Evolutionary conservation across 2,329 filamentous ascomycete species (phyloP).

Genomic region (Arthrobotrys iridis): DNA sequence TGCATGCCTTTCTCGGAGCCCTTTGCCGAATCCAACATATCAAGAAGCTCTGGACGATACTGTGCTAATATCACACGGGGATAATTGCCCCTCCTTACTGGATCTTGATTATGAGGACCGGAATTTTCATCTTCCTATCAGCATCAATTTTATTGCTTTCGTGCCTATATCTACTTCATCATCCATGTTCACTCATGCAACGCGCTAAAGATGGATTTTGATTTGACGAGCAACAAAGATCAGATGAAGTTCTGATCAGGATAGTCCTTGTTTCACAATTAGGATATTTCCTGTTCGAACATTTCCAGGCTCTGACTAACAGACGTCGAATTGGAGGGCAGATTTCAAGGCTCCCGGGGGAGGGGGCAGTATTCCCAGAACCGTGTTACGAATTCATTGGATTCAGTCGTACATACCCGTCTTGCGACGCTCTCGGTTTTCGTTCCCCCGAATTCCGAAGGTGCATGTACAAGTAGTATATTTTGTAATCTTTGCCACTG

Average conservation of each 20-base stretch:
- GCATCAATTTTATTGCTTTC: too few species aligned
- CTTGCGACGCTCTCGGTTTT: conserved; percentile 34
- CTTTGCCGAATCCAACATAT: conserved; percentile 25
- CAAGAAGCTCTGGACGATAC: conserved; percentile 2
- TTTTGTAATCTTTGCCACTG: not conserved
- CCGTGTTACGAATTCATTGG: conserved; percentile 42
- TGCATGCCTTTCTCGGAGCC: conserved; percentile 41
- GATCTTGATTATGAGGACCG: not conserved
- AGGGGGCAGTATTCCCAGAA: conserved; percentile 16
- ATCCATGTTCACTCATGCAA: not conserved
- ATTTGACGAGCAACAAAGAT: conserved; percentile 42
- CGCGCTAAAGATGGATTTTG: conserved; percentile 31
- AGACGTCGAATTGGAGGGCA: conserved; percentile 4
- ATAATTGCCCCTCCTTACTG: conserved; percentile 10
- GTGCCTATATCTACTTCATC: too few species aligned
- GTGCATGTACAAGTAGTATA: not conserved
- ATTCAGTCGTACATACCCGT: conserved; percentile 11
- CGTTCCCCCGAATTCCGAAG: not conserved
- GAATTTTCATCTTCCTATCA: not conserved
- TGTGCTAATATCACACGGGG: conserved; percentile 27
- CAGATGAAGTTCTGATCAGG: conserved; percentile 47
- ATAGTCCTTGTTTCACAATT: conserved; percentile 42
- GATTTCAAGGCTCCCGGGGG: conserved; percentile 27
- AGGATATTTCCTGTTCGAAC: conserved; percentile 33
- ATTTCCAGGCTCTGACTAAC: conserved; percentile 36